Percentiles rank a stretch among this genome's conserved stretches.
Evolutionary conservation across 495 filamentous ascomycete species (phyloP).

Genomic region (Neurospora cerealis): DNA sequence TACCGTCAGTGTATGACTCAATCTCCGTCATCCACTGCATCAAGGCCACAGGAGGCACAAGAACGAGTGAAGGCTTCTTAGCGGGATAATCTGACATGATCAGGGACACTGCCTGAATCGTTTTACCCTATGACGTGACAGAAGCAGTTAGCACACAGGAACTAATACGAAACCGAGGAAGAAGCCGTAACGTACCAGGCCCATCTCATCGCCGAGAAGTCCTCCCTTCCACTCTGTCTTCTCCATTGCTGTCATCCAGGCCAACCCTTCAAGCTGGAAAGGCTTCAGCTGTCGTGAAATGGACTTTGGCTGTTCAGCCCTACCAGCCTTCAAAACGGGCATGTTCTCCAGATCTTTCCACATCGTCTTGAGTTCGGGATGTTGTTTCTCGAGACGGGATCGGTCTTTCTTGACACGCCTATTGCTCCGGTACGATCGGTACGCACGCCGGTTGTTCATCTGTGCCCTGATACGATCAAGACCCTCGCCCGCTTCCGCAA

Average conservation of each 20-base stretch:
- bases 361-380: slow-evolving; percentile 72
- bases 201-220: slow-evolving; percentile 91
- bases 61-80: slow-evolving; percentile 69
- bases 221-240: slow-evolving; percentile 76
- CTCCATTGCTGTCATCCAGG: slow-evolving; percentile 91
- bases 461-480: slow-evolving; percentile 4
- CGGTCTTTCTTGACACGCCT: slow-evolving; percentile 15
- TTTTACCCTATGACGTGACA: slow-evolving; percentile 53
- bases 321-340: slow-evolving; percentile 52
- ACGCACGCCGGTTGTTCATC: slow-evolving; percentile 16
- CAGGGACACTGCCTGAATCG: slow-evolving; percentile 90
- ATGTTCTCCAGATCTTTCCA: slow-evolving; percentile 66
- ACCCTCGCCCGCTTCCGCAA: background rate
- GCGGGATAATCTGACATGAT: slow-evolving; percentile 96
- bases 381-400: slow-evolving; percentile 52
- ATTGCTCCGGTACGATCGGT: slow-evolving; percentile 12
- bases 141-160: background rate
- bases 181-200: slow-evolving; percentile 40
- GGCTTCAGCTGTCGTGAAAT: slow-evolving; percentile 78
- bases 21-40: slow-evolving; percentile 98
- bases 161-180: background rate
- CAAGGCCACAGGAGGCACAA: slow-evolving; percentile 88
- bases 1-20: slow-evolving; percentile 78
- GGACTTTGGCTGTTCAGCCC: slow-evolving; percentile 62
- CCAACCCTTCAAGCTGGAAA: slow-evolving; percentile 86